Evolutionary conservation across 1,284 basidiomycete species (phyloP).

Genomic region (Neotropicomus parvogracilis): DNA sequence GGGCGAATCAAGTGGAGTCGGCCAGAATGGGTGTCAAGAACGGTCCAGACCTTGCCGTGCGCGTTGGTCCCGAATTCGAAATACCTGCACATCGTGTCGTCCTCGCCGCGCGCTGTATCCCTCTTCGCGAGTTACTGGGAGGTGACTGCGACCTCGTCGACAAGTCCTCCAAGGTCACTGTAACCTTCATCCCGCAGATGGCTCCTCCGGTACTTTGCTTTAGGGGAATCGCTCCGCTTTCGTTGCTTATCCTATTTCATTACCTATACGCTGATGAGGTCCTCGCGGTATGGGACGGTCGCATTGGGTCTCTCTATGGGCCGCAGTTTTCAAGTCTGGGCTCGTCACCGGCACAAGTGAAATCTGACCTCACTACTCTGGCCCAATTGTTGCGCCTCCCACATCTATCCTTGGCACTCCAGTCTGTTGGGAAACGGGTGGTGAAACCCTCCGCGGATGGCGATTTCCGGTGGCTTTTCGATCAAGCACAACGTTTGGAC

Average conservation of each 20-base stretch:
- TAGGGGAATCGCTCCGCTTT: constrained; percentile 55
- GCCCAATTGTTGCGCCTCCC: constrained; percentile 55
- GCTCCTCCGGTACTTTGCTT: constrained; percentile 37
- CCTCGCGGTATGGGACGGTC: constrained; percentile 81
- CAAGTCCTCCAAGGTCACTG: constrained; percentile 30
- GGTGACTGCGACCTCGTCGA: constrained; percentile 34
- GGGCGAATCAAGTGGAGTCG: constrained; percentile 20
- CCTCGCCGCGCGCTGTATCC: constrained; percentile 57
- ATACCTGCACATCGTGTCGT: constrained; percentile 69
- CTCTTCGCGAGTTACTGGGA: constrained; percentile 46
- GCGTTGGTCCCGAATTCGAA: constrained; percentile 36
- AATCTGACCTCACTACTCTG: constrained; percentile 57
- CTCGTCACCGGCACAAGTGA: constrained; percentile 49
- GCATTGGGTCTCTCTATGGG: constrained; percentile 55
- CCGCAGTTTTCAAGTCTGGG: constrained; percentile 40
- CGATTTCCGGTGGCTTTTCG: constrained; percentile 51
- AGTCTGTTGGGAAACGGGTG: constrained; percentile 47
- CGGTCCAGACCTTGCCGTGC: constrained; percentile 65
- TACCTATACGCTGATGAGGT: constrained; percentile 89
- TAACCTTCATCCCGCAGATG: constrained; percentile 23
- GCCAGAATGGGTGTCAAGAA: constrained; percentile 33
- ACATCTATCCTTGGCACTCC: constrained; percentile 51
- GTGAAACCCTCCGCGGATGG: constrained; percentile 44
- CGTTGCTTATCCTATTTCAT: constrained; percentile 74
- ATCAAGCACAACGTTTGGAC: constrained; percentile 27